Conservation (phyloP, 108 stramenopile genomes). For the Nitzschia sp. region DNA sequence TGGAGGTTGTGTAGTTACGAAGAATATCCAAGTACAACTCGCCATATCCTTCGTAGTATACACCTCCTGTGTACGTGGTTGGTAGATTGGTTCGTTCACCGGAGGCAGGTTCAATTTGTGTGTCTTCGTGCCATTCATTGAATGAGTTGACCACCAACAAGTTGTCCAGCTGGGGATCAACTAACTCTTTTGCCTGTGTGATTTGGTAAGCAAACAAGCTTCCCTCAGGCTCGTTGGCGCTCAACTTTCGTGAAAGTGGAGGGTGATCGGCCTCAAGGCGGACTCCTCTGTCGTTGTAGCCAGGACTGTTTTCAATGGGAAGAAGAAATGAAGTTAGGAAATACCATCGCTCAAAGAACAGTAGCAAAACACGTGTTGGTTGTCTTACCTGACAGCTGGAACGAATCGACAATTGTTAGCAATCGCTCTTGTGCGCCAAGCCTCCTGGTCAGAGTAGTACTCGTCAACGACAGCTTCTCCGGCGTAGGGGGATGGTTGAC, state of each 20-base stretch:
- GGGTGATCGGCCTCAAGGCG: slow-evolving; percentile 34
- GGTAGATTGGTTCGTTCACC: slow-evolving; percentile 2
- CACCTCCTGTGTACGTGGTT: slow-evolving; percentile 29
- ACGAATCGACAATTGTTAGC: slow-evolving; percentile 34
- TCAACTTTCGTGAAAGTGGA: slow-evolving; percentile 38
- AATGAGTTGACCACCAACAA: slow-evolving; percentile 46
- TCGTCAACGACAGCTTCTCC: slow-evolving; percentile 19
- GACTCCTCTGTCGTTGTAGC: slow-evolving; percentile 46
- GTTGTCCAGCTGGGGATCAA: slow-evolving; percentile 28
- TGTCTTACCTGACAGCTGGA: slow-evolving; percentile 26
- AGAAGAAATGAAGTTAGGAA: neutral
- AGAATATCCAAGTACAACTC: slow-evolving; percentile 44
- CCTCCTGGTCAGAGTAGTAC: slow-evolving; percentile 25
- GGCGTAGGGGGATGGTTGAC: slow-evolving; percentile 19
- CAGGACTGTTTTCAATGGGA: slow-evolving; percentile 16
- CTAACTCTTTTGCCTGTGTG: slow-evolving; percentile 25
- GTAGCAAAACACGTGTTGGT: neutral
- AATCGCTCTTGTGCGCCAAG: slow-evolving; percentile 33
- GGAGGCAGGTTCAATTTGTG: slow-evolving; percentile 43
- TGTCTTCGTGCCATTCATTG: slow-evolving; percentile 56
- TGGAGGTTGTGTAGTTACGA: neutral
- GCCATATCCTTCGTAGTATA: slow-evolving; percentile 44
- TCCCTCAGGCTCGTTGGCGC: slow-evolving; percentile 21
- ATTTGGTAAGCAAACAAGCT: slow-evolving; percentile 35
- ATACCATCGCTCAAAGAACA: neutral